phyloP scores from a whole-genome alignment of 352 stramenopile genomes.

The Phytophthora aleatoria region DNA sequence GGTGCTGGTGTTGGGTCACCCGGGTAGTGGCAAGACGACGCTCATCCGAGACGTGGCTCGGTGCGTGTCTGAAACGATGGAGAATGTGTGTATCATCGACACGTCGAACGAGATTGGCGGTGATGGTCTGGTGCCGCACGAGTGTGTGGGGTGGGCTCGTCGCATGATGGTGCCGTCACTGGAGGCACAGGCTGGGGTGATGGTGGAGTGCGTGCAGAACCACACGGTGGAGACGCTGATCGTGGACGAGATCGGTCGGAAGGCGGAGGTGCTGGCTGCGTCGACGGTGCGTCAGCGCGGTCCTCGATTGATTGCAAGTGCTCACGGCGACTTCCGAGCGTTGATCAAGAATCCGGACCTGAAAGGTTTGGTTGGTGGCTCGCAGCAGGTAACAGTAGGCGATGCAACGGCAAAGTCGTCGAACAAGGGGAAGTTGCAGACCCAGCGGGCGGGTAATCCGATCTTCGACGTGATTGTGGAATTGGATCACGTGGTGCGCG shows the following conservation, averaged over 20 bases:
- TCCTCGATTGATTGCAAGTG: slow-evolving; percentile 83
- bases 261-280: slow-evolving; percentile 75
- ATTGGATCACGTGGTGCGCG: slow-evolving; percentile 50
- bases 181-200: slow-evolving; percentile 69
- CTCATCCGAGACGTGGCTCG: slow-evolving; percentile 82
- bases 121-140: slow-evolving; percentile 82
- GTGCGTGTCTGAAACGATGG: slow-evolving; percentile 54
- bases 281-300: slow-evolving; percentile 74
- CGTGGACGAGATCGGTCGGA: slow-evolving; percentile 89
- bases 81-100: slow-evolving; percentile 89
- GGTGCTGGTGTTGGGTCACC: slow-evolving; percentile 68
- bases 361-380: slow-evolving; percentile 75
- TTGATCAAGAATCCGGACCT: slow-evolving; percentile 88
- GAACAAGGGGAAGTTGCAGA: slow-evolving; percentile 43
- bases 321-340: slow-evolving; percentile 80
- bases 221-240: slow-evolving; percentile 89
- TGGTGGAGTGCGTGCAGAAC: slow-evolving; percentile 92
- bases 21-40: slow-evolving; percentile 85
- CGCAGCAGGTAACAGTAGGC: slow-evolving; percentile 69
- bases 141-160: slow-evolving; percentile 66
- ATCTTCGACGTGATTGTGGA: slow-evolving; percentile 91
- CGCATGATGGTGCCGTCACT: slow-evolving; percentile 87
- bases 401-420: slow-evolving; percentile 46
- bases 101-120: slow-evolving; percentile 92
- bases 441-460: slow-evolving; percentile 54